A percentile compares a stretch with the other conserved stretches of the same genome.
These are phyloP conservation scores for Citrullus amarus DNA, from an alignment of 306 rosid species.

Conservation along the genomic window DNA sequence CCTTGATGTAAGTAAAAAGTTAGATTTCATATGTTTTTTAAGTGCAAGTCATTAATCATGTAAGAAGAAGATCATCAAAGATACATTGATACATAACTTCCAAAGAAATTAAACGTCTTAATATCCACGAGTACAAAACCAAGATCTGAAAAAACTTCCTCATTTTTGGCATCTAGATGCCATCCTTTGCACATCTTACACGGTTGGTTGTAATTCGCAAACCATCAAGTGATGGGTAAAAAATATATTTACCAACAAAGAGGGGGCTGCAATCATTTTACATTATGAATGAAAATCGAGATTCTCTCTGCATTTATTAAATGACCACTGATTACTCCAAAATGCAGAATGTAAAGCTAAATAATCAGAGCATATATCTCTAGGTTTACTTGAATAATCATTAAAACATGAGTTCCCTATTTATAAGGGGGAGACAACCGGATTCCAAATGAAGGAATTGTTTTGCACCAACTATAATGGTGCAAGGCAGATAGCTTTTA, in stretches of 20 bases:
- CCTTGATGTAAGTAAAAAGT: too few species aligned
- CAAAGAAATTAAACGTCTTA: neutral
- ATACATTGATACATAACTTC: neutral
- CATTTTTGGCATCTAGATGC: neutral
- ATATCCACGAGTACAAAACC: neutral
- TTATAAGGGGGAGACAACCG: neutral
- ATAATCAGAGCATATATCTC: neutral
- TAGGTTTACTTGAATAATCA: neutral
- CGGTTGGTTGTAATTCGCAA: neutral
- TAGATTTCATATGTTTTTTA: too few species aligned
- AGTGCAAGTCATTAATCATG: too few species aligned
- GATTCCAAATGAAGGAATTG: neutral
- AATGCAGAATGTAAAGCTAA: neutral
- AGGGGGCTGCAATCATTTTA: neutral
- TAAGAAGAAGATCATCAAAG: too few species aligned
- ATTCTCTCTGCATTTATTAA: neutral
- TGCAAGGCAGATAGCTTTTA: neutral
- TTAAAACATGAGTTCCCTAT: neutral
- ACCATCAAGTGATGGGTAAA: neutral
- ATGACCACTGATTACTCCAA: neutral
- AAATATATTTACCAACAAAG: neutral
- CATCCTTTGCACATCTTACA: neutral
- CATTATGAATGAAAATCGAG: neutral
- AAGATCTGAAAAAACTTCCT: neutral
- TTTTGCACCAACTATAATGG: neutral